phyloP scores from a whole-genome alignment of 2,329 filamentous ascomycete genomes.

The Chaetothyriales sp. region DNA sequence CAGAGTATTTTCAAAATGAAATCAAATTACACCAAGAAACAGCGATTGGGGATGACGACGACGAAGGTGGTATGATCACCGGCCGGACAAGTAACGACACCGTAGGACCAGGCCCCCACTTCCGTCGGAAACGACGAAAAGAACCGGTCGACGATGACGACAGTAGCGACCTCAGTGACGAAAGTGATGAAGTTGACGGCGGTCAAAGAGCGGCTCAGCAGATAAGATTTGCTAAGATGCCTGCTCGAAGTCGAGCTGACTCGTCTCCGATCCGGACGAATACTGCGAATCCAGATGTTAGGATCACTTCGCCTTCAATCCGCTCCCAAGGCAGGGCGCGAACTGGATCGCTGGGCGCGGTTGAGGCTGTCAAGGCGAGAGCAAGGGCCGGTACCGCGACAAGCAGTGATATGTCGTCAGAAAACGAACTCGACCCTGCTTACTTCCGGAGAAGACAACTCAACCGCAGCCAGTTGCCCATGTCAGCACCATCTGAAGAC shows the following conservation, averaged over 20 bases:
- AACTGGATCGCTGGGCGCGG: slow-evolving; percentile 43
- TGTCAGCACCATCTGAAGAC: slow-evolving; percentile 26
- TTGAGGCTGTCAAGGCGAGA: slow-evolving; percentile 40
- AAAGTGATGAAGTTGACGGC: slow-evolving; percentile 47
- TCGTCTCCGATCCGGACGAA: slow-evolving; percentile 65
- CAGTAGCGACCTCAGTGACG: slow-evolving; percentile 52
- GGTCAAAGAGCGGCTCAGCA: slow-evolving; percentile 57
- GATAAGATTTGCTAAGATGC: slow-evolving; percentile 95
- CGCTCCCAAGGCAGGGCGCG: slow-evolving; percentile 35
- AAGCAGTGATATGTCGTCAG: slow-evolving; percentile 53
- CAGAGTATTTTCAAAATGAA: slow-evolving; percentile 46
- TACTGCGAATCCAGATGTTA: slow-evolving; percentile 35
- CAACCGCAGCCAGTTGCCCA: slow-evolving; percentile 28
- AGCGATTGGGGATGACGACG: slow-evolving; percentile 40
- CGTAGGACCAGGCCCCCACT: slow-evolving; percentile 37
- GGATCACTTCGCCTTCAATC: slow-evolving; percentile 43
- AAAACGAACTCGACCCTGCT: slow-evolving; percentile 44
- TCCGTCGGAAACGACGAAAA: slow-evolving; percentile 39
- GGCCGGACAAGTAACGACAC: slow-evolving; percentile 44
- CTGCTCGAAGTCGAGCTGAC: slow-evolving; percentile 68
- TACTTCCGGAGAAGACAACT: slow-evolving; percentile 41
- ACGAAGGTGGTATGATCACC: slow-evolving; percentile 51
- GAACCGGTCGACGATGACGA: slow-evolving; percentile 51
- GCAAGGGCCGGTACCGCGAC: slow-evolving; percentile 49
- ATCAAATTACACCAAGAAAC: slow-evolving; percentile 27